Conservation (phyloP, 106 monocot species). For the Dioscorea alata region DNA sequence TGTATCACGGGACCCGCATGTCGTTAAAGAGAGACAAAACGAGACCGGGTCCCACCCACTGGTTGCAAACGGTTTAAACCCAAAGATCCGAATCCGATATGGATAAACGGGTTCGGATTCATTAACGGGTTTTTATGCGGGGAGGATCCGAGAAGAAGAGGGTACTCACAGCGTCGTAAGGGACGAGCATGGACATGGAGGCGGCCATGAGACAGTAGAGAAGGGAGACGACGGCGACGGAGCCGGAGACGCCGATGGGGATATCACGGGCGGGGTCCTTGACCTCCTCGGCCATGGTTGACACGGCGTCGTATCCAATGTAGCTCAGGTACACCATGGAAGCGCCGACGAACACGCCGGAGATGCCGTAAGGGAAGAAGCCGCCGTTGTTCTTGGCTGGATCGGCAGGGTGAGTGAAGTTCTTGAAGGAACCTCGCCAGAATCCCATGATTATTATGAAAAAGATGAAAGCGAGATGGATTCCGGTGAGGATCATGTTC, state of each 20-base stretch:
- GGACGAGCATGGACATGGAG: slow-evolving; percentile 87
- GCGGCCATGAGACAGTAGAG: slow-evolving; percentile 92
- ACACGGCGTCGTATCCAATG: slow-evolving; percentile 98
- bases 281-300: slow-evolving; percentile 99
- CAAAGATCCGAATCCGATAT: too few species aligned
- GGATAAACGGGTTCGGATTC: too few species aligned
- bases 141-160: too few species aligned
- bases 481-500: slow-evolving; percentile 67
- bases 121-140: too few species aligned
- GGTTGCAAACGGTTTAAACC: too few species aligned
- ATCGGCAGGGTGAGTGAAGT: slow-evolving; percentile 52
- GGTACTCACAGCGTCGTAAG: slow-evolving; percentile 69
- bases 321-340: slow-evolving; percentile 88
- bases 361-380: slow-evolving; percentile 61
- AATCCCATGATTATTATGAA: slow-evolving; percentile 85
- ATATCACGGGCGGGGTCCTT: slow-evolving; percentile 69
- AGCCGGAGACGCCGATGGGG: slow-evolving; percentile 85
- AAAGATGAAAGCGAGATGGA: slow-evolving; percentile 77
- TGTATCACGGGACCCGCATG: background rate
- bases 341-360: slow-evolving; percentile 77
- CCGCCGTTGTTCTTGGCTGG: slow-evolving; percentile 47
- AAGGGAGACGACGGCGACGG: slow-evolving; percentile 68
- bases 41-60: too few species aligned
- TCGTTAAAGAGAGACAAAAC: too few species aligned
- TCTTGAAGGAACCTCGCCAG: slow-evolving; percentile 49